A percentile compares a stretch with the other conserved stretches of the same genome.
These are phyloP conservation scores for Paramecium bursaria DNA, from an alignment of 73 alveolate genomes.

Conservation along the genomic window DNA sequence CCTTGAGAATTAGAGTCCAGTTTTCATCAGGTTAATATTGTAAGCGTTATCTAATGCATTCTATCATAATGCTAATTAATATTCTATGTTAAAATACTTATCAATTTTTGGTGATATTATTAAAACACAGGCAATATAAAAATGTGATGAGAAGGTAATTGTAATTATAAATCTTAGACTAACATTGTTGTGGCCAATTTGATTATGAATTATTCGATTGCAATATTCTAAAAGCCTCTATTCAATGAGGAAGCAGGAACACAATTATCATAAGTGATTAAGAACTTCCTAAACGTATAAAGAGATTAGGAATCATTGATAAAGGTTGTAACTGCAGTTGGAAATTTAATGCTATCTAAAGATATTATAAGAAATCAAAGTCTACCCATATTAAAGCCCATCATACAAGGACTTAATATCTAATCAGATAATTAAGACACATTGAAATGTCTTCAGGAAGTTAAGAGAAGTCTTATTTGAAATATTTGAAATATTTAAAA, in stretches of 20 bases:
- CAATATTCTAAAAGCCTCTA: background rate
- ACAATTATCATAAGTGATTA: background rate
- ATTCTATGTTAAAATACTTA: conserved; percentile 5
- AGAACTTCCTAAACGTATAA: background rate
- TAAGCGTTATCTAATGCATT: conserved; percentile 44
- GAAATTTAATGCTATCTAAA: conserved; percentile 53
- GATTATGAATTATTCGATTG: conserved; percentile 16
- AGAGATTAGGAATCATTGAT: conserved; percentile 20
- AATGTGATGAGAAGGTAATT: conserved; percentile 29
- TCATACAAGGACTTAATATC: background rate
- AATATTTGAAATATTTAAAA: background rate
- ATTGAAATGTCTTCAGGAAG: conserved; percentile 34
- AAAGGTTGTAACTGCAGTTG: conserved; percentile 26
- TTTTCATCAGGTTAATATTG: background rate
- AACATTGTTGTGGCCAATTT: background rate
- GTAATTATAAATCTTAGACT: background rate
- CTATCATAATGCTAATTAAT: conserved; percentile 4
- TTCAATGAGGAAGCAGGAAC: conserved; percentile 7
- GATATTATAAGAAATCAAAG: conserved; percentile 3
- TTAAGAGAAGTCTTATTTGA: background rate
- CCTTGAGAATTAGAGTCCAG: background rate
- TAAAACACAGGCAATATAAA: background rate
- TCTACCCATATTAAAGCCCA: background rate
- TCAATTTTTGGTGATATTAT: conserved; percentile 2
- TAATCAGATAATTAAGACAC: conserved; percentile 39